Conservation (phyloP, 129 eudicot species). For the Tagetes patula region DNA sequence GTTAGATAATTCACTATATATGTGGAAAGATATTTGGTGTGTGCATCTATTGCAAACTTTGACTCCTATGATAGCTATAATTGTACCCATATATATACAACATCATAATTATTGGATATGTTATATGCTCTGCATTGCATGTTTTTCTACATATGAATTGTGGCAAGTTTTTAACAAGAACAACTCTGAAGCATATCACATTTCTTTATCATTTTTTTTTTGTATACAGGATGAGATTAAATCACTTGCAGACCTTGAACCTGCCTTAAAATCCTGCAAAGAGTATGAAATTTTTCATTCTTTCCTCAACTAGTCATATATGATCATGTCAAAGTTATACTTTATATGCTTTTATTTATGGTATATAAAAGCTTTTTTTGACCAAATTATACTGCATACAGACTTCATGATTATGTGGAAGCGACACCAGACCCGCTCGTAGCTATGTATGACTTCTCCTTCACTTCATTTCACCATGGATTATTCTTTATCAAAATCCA, state of each 20-base stretch:
- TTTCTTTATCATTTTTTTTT: not conserved
- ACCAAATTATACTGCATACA: conserved; percentile 10
- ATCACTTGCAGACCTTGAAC: conserved; percentile 41
- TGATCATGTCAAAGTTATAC: not conserved
- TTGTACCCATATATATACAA: no score
- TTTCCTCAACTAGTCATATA: not conserved
- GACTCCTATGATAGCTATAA: no score
- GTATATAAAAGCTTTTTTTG: conserved; percentile 9
- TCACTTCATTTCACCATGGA: not conserved
- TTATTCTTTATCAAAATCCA: not conserved
- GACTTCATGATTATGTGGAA: conserved; percentile 32
- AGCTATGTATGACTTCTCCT: conserved; percentile 30
- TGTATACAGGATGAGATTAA: conserved; percentile 41
- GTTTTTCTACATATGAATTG: no score
- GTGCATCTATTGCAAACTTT: no score
- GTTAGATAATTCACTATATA: no score
- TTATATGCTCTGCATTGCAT: no score
- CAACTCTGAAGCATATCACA: not conserved
- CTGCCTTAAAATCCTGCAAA: conserved; percentile 44
- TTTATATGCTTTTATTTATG: not conserved
- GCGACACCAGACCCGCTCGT: conserved; percentile 39
- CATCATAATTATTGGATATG: no score
- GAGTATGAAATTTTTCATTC: conserved; percentile 31
- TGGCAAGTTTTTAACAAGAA: no score
- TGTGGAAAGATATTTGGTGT: no score